A percentile compares a stretch with the other conserved stretches of the same genome.
phyloP scores from a whole-genome alignment of 495 filamentous ascomycete species.

The Xeromyces bisporus region DNA sequence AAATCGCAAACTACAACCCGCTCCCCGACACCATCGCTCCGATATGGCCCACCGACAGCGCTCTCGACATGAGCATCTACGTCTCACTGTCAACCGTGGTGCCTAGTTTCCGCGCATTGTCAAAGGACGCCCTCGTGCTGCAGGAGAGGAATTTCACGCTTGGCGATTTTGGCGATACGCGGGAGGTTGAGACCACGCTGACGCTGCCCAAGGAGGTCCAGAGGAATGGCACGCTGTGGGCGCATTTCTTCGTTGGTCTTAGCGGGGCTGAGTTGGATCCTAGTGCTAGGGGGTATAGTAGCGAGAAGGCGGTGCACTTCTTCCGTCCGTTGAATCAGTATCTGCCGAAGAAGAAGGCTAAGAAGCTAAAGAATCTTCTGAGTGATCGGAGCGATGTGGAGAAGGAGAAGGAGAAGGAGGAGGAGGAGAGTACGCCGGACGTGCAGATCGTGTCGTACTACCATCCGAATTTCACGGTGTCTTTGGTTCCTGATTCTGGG shows the following conservation, averaged over 20 bases:
- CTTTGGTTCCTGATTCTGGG: slow-evolving; percentile 70
- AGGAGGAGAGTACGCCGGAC: slow-evolving; percentile 37
- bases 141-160: slow-evolving; percentile 69
- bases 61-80: slow-evolving; percentile 72
- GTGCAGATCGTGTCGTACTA: slow-evolving; percentile 65
- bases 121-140: slow-evolving; percentile 44
- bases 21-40: slow-evolving; percentile 66
- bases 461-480: slow-evolving; percentile 85
- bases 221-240: slow-evolving; percentile 85
- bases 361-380: slow-evolving; percentile 81
- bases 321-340: slow-evolving; percentile 74
- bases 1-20: slow-evolving; percentile 49
- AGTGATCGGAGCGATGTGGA: slow-evolving; percentile 36
- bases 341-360: slow-evolving; percentile 75
- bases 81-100: slow-evolving; percentile 58
- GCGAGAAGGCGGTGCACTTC: slow-evolving; percentile 63
- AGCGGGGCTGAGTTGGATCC: slow-evolving; percentile 64
- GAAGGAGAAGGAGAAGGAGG: slow-evolving; percentile 33
- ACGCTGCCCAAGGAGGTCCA: slow-evolving; percentile 64
- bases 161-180: slow-evolving; percentile 62
- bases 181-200: slow-evolving; percentile 63
- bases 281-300: slow-evolving; percentile 48
- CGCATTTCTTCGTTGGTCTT: slow-evolving; percentile 75
- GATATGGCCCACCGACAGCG: slow-evolving; percentile 68
- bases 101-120: slow-evolving; percentile 42